Evolutionary conservation across 2,329 filamentous ascomycete species (phyloP).

Genomic region (Sporothrix luriei): DNA sequence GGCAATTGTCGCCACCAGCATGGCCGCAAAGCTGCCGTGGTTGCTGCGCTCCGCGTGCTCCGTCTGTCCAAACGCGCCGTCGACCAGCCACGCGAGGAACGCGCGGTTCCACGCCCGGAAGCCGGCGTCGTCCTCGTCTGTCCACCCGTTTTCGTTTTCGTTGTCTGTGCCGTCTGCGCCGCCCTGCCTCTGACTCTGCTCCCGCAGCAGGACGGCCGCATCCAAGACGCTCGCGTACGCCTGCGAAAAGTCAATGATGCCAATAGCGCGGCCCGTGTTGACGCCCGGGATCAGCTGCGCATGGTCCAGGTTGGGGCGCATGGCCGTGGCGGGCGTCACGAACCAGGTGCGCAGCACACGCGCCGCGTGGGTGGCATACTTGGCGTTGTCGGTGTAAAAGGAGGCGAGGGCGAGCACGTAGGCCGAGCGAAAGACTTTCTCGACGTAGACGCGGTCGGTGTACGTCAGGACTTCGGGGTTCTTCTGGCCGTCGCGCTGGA

Average conservation of each 20-base stretch:
- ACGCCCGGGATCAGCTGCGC: constrained; percentile 38
- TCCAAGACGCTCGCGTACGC: constrained; percentile 40
- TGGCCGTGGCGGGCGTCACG: constrained; percentile 36
- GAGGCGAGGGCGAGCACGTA: constrained; percentile 39
- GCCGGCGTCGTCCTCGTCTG: constrained; percentile 28
- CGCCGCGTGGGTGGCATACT: constrained; percentile 38
- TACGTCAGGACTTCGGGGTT: constrained; percentile 38
- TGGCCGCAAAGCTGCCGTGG: constrained; percentile 39
- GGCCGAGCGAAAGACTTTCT: constrained; percentile 39
- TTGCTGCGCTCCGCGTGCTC: constrained; percentile 37
- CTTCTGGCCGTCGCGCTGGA: constrained; percentile 38
- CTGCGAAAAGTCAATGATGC: constrained; percentile 39
- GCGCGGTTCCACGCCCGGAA: constrained; percentile 38
- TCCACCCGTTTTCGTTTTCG: constrained; percentile 39
- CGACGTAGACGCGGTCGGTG: constrained; percentile 37
- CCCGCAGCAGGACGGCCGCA: constrained; percentile 35
- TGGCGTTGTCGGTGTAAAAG: constrained; percentile 39
- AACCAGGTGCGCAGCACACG: constrained; percentile 40
- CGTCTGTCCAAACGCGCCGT: constrained; percentile 37
- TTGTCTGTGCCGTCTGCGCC: too few relatives aligned
- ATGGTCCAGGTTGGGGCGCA: constrained; percentile 40
- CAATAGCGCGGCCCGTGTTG: constrained; percentile 36
- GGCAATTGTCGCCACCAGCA: constrained; percentile 39
- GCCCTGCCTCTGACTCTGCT: neutral
- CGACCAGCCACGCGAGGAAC: constrained; percentile 39